Evolutionary conservation across 495 filamentous ascomycete genomes (phyloP), one percentile per base, ranked within the genome.

Genomic region (Penicillium roqueforti): DNA sequence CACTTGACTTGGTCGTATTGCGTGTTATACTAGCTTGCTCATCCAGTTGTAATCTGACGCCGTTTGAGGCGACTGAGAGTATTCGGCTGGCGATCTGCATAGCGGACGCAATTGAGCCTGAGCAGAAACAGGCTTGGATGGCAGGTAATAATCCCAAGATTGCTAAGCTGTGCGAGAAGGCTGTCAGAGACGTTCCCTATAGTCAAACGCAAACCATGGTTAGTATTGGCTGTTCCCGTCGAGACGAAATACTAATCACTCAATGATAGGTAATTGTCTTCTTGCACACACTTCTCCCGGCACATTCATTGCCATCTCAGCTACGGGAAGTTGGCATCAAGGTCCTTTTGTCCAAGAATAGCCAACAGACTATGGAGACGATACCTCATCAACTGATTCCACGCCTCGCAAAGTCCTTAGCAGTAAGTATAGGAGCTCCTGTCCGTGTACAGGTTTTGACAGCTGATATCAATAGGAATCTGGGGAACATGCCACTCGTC

Each of bases 1-100:
- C 78, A 1, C 58, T 84, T 13, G 75, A 83, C 51, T 62, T 85
- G 32, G 72, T 81, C 4, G 73, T 80, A 2, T 60, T 83, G 43
- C 74, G 73, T 19, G 77, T 76, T 9, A 77, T 83, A 19, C 71
- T 75, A 51, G 76, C 76, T 8, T 83, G 78, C 53, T 81, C 77
- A 11, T 65, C 71, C 25, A 76, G 65, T 38, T 69, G 63, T 44
- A 66, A 60, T 14, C 46, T 78, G 7, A 68, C 69, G 3, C 45
- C 67, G 4, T 47, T 62, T 2, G 73, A 81, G 16, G 74, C 75
- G 22, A 49, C 72, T 20, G 72, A 82, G 52, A 73, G 73, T 18
- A 71, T 85, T 43, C 61, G 65, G 7, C 67, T 85, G 16, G 80
- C 78, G 0, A 77, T 73, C 40, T 66, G 68, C 6, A 77, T 82